Evolutionary conservation across 495 filamentous ascomycete species (phyloP), one percentile per base, ranked within the genome.

Genomic region (Glarea lozoyensis): DNA sequence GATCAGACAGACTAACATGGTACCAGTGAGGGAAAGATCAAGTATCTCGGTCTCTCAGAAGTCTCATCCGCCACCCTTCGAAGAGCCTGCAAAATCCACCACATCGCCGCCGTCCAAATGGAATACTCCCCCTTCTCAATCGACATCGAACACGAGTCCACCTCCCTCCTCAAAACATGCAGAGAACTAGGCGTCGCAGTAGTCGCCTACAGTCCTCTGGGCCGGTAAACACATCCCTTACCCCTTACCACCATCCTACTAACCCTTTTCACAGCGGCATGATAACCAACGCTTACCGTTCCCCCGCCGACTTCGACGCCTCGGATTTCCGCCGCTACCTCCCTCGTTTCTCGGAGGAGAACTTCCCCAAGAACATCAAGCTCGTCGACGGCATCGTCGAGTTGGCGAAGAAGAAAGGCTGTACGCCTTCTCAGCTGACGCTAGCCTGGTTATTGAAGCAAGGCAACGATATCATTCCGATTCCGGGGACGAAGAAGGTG

Each of bases 181-280:
- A 68, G 78, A 4, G 78, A 83, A 43, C 67, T 88, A 3, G 80
- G 77, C 9, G 60, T 81, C 13, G 62, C 78, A 0, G 58, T 78
- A 6, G 66, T 84, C 0, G 76, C 76, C 0, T 83, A 78, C 57
- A 71, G 63, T 13, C 81, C 82, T 0, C 62, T 85, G 4, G 78
- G 78, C 1, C 70, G 47, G 18, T 37, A 13, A 13, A 15, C 36
- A 67, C 2, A 37, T 23, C 23, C 2, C 3, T 2, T 31, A 12
- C 10, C 10, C 2, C 31, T 43, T 13, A 43, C 16, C 23, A 17
- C 17, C 6, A 10, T 19, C 20, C 39, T n/a, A n/a, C n/a, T n/a
- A n/a, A n/a, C n/a, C n/a, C n/a, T n/a, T n/a, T n/a, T n/a, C n/a
- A n/a, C n/a, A n/a, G 64, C 2, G 81, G 80, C 11, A 56, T 82